A percentile compares a stretch with the other conserved stretches of the same genome.
Evolutionary conservation across 768 basidiomycete genomes (phyloP).

Genomic region (Tephrocybe sp.): DNA sequence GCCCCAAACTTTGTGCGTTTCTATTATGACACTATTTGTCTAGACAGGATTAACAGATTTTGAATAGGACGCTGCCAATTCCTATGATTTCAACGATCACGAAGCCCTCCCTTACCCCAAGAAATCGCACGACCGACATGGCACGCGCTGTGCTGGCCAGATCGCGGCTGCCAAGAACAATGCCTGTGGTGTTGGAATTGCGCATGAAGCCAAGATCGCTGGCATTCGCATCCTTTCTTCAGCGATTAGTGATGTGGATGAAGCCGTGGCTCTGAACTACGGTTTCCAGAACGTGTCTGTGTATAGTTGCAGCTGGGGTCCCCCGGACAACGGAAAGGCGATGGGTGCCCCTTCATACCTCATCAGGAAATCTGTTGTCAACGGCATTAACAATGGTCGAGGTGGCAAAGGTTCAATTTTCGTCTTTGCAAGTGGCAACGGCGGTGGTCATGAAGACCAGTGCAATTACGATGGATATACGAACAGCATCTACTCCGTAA

Average conservation of each 20-base stretch:
- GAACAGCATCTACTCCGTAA: conserved; percentile 94
- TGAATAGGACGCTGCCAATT: conserved; percentile 77
- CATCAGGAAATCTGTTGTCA: conserved; percentile 90
- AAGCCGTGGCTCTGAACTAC: conserved; percentile 92
- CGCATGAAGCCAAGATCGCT: conserved; percentile 87
- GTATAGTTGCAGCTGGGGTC: conserved; percentile 98
- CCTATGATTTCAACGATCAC: conserved; percentile 96
- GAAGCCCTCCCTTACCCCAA: conserved; percentile 81
- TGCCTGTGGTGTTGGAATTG: conserved; percentile 92
- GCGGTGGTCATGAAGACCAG: conserved; percentile 86
- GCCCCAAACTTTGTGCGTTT: conserved; percentile 85
- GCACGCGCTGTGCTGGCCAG: conserved; percentile 97
- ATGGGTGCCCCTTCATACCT: conserved; percentile 95
- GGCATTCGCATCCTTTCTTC: conserved; percentile 96
- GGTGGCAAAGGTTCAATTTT: conserved; percentile 89
- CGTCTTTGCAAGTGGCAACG: conserved; percentile 97
- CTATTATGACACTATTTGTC: background rate
- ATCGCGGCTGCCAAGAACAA: conserved; percentile 91
- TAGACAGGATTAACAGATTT: background rate
- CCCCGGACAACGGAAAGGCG: conserved; percentile 88
- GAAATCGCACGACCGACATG: conserved; percentile 88
- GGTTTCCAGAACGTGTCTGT: conserved; percentile 89
- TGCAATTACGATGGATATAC: conserved; percentile 99
- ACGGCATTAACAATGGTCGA: conserved; percentile 90
- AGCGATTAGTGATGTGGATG: conserved; percentile 92